Base-by-base conservation (phyloP, 2,329 filamentous ascomycete species). In the Ophiocordyceps australis region DNA sequence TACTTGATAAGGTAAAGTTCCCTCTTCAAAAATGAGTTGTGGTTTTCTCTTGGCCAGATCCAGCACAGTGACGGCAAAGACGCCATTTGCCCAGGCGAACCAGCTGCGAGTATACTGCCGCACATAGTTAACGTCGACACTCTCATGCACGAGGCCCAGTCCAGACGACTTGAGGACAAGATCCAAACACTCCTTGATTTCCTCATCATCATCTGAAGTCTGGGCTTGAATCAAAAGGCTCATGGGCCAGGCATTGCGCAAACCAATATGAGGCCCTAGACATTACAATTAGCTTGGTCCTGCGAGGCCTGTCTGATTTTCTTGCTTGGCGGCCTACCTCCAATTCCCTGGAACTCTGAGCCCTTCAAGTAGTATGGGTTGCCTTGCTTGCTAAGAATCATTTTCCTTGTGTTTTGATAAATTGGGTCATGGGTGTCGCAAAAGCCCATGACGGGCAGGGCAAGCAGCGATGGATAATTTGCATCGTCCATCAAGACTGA, bases 11-110 rank as follows among this genome's bases (percentile, higher is more conserved):
- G 70, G 56, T 34, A 61, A 51, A 4, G 59, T 61, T 1, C 67
- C 70, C 24, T 66, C 50, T 10, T 71, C 74, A 46, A 94, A 93
- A 20, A 95, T 63, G 38, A 95, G 48, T 49, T 92, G 69, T 4
- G 89, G 89, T 50, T 92, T 93, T 45, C 86, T 60, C 50, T 76
- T 74, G 2, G 85, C 89, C 27, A 98, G 46, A 54, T 94, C 82
- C 26, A 98, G 55, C 23, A 98, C 81, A 0, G 85, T 92, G 48
- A 82, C 75, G 10, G 86, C 83, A 52, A 93, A 95, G 9, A 98
- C 82, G 1, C 82, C 89, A 39, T 98, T 98, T 9, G 89, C 89
- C 89, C 85, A 95, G 3, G 86, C 82, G 47, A 95, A 95, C 86
- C 86, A 95, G 42, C 77, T 82, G 35, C 83, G 62, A 2, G 86